A percentile compares a stretch with the other conserved stretches of the same genome.
Evolutionary conservation across 495 filamentous ascomycete genomes (phyloP).

Genomic region (Xylaria curta): DNA sequence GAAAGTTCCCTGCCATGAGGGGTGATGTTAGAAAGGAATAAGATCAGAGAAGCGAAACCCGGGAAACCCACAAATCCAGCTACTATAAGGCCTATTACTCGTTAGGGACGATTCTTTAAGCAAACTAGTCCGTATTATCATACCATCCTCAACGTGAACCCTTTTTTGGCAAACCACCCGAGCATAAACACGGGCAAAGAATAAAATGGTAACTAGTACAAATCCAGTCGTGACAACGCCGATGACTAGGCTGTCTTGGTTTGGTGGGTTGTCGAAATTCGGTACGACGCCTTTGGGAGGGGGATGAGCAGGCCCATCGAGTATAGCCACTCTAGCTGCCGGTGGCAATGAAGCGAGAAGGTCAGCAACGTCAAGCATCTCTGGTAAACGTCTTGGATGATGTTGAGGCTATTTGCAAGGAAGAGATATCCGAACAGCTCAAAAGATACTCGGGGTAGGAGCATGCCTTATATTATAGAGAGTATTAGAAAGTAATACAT

Average conservation of each 20-base stretch:
- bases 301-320: slow-evolving; percentile 24
- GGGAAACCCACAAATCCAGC: slow-evolving; percentile 6
- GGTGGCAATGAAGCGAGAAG: slow-evolving; percentile 9
- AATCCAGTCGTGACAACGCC: slow-evolving; percentile 22
- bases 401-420: neutral
- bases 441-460: neutral
- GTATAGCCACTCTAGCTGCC: neutral
- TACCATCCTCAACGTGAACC: slow-evolving; percentile 24
- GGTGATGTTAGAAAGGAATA: neutral
- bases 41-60: neutral
- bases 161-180: slow-evolving; percentile 14
- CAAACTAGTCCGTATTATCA: neutral
- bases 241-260: slow-evolving; percentile 27
- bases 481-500: neutral
- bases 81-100: neutral
- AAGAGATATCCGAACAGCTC: neutral
- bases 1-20: slow-evolving; percentile 4
- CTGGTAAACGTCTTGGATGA: neutral
- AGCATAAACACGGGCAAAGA: slow-evolving; percentile 20
- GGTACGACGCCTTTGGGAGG: slow-evolving; percentile 29
- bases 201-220: neutral
- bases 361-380: slow-evolving; percentile 11
- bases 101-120: neutral
- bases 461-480: neutral
- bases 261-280: slow-evolving; percentile 31